Evolutionary conservation across 2,329 filamentous ascomycete genomes (phyloP), one percentile per base, ranked within the genome.

Genomic region (Pseudocercospora pini-densiflorae): DNA sequence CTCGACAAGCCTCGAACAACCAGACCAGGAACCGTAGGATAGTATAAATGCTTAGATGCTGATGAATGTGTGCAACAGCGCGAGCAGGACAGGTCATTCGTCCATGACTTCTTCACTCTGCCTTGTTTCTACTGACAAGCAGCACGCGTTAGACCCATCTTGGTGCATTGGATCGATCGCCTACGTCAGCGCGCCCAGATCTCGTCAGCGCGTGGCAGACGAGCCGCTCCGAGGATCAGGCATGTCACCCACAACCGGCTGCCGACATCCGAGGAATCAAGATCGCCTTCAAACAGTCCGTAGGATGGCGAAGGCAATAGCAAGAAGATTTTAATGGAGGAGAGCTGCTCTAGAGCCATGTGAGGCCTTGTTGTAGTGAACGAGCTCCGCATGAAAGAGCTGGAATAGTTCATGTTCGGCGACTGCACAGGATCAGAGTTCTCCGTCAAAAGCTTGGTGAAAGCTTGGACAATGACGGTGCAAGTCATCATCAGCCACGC

Each of bases 181-280:
- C 51, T 55, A 55, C 51, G 51, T 55, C 51, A 55, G 51, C 51
- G 21, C 51, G 24, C 51, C 49, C 49, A 27, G 49, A 53, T 53
- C 7, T 53, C 24, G 19, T 27, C 49, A 53, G 51, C 51, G 51
- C 51, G 51, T 54, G 51, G 51, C 51, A 24, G 24, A 27, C 51
- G 51, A 24, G 51, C 51, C 51, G 51, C 24, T 23, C 51, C 51
- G 51, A 27, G 24, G 49, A 53, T 53, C 49, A 12, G 29, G 29
- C 31, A 33, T 33, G 31, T 33, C 31, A 23, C 49, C 49, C 24
- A 24, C 23, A 14, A 53, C 19, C 49, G 29, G 19, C 24, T 53
- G 49, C 49, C 49, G 49, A 53, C 19, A 23, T 53, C 49, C 49
- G 49, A 27, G 24, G 23, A 23, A 53, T 33, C 12, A 10, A 33